Conservation (phyloP, 257 asterid species). For the Lithospermum erythrorhizon region DNA sequence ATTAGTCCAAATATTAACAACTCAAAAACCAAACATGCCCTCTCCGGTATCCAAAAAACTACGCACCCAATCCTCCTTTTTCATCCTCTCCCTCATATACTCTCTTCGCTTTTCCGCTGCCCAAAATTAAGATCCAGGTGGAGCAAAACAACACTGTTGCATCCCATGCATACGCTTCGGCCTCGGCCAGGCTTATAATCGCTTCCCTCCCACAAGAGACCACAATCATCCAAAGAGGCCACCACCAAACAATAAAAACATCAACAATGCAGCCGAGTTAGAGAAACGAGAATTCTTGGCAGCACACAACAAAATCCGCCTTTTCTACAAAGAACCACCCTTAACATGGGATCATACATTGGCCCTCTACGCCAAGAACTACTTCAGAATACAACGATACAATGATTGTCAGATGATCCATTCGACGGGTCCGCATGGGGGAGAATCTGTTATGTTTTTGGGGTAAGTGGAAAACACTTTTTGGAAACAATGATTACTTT, state of each 20-base stretch:
- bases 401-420: background rate
- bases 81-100: background rate
- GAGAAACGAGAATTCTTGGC: slow-evolving; percentile 5
- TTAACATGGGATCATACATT: background rate
- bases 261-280: background rate
- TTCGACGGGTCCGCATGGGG: slow-evolving; percentile 6
- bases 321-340: background rate
- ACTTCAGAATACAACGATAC: background rate
- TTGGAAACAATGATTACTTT: background rate
- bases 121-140: no score
- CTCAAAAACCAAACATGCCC: background rate
- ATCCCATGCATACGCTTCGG: no score
- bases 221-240: background rate
- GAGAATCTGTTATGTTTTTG: slow-evolving; percentile 4
- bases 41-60: background rate
- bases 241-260: background rate
- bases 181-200: no score
- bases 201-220: no score
- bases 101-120: no score
- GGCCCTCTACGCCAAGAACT: slow-evolving; percentile 3
- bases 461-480: background rate
- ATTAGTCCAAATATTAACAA: no score
- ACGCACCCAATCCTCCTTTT: background rate
- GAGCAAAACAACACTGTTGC: no score
- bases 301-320: slow-evolving; percentile 2